Base-by-base conservation (phyloP, 148 eudicot genomes). In the Vaccinium vitisidaea region DNA sequence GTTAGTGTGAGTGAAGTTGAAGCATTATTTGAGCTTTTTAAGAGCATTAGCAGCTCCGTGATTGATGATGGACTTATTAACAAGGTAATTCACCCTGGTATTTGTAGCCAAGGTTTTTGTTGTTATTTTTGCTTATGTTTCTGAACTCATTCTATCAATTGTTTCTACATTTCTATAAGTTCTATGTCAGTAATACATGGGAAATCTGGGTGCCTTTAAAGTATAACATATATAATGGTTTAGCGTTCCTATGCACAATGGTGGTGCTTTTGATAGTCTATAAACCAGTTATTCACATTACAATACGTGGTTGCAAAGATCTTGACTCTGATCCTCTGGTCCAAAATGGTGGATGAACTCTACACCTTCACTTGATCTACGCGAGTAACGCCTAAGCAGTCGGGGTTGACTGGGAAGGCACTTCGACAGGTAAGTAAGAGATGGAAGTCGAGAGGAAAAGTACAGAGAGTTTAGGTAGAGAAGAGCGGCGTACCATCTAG, bases 1-100 rank as follows among this genome's bases (percentile, higher is more conserved):
- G 99, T 97, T 85, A 97, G 96, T 82, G 99, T 97, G 5, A 97
- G 99, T 90, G 99, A 97, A 90, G 99, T 97, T 78, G 99, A 97
- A 92, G 99, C 99, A 80, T 83, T 97, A 21, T 97, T 93, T 88
- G 98, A 97, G 91, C 89, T 95, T 55, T 97, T 83, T 87, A 97
- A 95, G 91, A 94, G 94, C 89, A 95, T 97, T 75, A 95, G 99
- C 88, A 88, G 96, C 82, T 94, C 97, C 73, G 93, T 97, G 81
- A 89, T 94, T 86, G 98, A 97, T 82, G 99, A 95, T 80, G 99
- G 99, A 32, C 91, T 95, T 84, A 97, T 97, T 79, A 95, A 93
- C 92, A 97, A 95, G 98, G 99, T 97, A 92, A 27, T 54, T 50
- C 56, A 59, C 79, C 23, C n/a, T 6, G 15, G 48, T 63, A 13